These are phyloP conservation scores for Suillus bovinus DNA, from an alignment of 768 basidiomycete species.

Conservation along the genomic window DNA sequence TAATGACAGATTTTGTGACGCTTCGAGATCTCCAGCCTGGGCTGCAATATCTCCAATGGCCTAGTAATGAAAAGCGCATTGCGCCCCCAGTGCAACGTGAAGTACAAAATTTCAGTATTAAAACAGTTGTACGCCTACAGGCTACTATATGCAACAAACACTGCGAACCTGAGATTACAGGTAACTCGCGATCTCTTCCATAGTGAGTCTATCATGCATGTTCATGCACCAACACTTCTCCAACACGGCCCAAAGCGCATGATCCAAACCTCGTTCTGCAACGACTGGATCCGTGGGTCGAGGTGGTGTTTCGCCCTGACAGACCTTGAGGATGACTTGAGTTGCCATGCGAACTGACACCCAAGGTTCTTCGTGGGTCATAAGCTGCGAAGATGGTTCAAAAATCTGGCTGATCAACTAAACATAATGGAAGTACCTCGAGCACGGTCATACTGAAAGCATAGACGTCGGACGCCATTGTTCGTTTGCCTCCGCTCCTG, in stretches of 20 bases:
- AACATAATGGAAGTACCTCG: slow-evolving; percentile 38
- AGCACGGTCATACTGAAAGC: slow-evolving; percentile 58
- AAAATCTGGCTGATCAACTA: background rate
- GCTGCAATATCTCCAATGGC: background rate
- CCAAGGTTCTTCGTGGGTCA: slow-evolving; percentile 57
- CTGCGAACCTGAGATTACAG: background rate
- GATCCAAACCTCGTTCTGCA: slow-evolving; percentile 43
- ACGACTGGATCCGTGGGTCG: slow-evolving; percentile 39
- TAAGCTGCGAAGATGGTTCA: slow-evolving; percentile 33
- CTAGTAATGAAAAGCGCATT: background rate
- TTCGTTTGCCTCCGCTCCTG: slow-evolving; percentile 47
- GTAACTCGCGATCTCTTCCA: slow-evolving; percentile 32
- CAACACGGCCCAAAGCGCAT: slow-evolving; percentile 47
- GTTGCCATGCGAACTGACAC: slow-evolving; percentile 48
- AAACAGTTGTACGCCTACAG: background rate
- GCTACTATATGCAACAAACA: background rate
- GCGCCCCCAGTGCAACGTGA: background rate
- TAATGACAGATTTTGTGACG: background rate
- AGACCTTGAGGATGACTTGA: slow-evolving; percentile 47
- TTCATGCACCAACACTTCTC: slow-evolving; percentile 42
- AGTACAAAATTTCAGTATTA: background rate
- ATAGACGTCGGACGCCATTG: slow-evolving; percentile 52
- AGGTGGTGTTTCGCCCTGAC: slow-evolving; percentile 41
- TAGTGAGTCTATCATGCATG: slow-evolving; percentile 39
- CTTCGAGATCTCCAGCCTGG: background rate